phyloP scores from a whole-genome alignment of 495 filamentous ascomycete genomes.

The Podospora sp. region DNA sequence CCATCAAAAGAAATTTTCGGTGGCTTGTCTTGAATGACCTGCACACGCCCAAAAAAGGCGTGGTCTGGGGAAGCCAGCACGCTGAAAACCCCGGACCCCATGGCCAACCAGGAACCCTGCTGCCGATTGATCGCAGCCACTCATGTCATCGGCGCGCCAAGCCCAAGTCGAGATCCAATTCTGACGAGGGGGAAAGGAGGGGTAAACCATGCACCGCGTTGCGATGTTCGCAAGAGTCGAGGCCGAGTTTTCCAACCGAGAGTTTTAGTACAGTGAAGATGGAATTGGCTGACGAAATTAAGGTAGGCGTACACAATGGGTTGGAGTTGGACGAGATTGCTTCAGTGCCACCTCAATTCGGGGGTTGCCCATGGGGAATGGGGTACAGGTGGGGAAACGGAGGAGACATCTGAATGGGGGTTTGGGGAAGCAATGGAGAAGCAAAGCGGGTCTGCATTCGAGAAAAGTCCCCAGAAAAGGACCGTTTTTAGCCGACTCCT shows the following conservation, averaged over 20 bases:
- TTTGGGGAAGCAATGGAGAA: not conserved
- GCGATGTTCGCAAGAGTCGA: not conserved
- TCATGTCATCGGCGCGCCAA: not conserved
- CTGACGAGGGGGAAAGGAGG: not conserved
- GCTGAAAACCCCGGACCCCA: not conserved
- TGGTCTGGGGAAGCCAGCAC: not conserved
- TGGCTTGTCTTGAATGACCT: not conserved
- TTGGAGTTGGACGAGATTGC: not conserved
- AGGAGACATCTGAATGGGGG: not conserved
- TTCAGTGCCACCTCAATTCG: not conserved
- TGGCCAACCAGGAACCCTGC: not conserved
- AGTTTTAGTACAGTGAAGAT: not conserved
- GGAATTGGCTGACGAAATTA: not conserved
- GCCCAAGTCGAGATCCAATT: not conserved
- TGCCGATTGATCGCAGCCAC: not conserved
- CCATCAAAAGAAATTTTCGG: not conserved
- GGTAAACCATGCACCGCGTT: not conserved
- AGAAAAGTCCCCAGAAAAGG: conserved; percentile 32
- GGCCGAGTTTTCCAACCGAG: not conserved
- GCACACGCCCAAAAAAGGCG: not conserved
- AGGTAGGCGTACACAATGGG: not conserved
- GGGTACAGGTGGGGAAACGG: not conserved
- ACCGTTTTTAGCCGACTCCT: conserved; percentile 34
- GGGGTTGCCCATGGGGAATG: not conserved
- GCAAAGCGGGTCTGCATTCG: not conserved